These are phyloP conservation scores for Tilletia indica DNA, from an alignment of 1,284 basidiomycete species.

Conservation along the genomic window DNA sequence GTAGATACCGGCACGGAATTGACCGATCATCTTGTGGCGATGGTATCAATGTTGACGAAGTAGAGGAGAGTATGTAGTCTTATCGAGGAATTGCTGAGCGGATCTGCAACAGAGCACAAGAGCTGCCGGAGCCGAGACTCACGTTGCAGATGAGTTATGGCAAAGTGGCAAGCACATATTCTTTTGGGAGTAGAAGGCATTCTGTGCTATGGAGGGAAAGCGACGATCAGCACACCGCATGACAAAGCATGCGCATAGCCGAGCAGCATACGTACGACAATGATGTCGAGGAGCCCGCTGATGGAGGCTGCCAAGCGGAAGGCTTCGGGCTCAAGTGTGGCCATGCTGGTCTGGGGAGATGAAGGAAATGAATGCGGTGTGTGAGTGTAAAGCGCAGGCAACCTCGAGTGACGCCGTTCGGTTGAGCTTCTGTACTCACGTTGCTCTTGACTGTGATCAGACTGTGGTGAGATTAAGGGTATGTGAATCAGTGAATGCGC, in stretches of 20 bases:
- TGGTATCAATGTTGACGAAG: conserved; percentile 96
- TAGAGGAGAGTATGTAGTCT: conserved; percentile 54
- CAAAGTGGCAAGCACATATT: conserved; percentile 55
- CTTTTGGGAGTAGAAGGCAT: conserved; percentile 51
- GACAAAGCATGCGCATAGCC: background rate
- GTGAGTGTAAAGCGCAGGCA: no score
- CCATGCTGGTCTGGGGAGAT: conserved; percentile 36
- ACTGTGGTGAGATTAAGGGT: no score
- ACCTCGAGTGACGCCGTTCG: no score
- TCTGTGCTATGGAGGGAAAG: conserved; percentile 18
- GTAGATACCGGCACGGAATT: conserved; percentile 99
- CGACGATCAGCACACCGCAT: background rate
- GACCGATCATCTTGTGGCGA: conserved; percentile 73
- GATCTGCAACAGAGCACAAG: no score
- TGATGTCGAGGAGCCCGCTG: conserved; percentile 54
- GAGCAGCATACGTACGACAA: conserved; percentile 31
- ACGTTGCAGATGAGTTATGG: conserved; percentile 55
- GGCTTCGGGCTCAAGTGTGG: conserved; percentile 45
- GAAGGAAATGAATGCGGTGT: no score
- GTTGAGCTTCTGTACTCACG: no score
- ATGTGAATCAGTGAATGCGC: no score
- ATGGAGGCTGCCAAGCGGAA: conserved; percentile 55
- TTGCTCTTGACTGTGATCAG: no score
- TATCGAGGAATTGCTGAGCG: conserved; percentile 32
- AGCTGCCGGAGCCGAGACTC: no score